Base-by-base conservation (phyloP, 2,329 filamentous ascomycete species). In the Penicillium olsonii region DNA sequence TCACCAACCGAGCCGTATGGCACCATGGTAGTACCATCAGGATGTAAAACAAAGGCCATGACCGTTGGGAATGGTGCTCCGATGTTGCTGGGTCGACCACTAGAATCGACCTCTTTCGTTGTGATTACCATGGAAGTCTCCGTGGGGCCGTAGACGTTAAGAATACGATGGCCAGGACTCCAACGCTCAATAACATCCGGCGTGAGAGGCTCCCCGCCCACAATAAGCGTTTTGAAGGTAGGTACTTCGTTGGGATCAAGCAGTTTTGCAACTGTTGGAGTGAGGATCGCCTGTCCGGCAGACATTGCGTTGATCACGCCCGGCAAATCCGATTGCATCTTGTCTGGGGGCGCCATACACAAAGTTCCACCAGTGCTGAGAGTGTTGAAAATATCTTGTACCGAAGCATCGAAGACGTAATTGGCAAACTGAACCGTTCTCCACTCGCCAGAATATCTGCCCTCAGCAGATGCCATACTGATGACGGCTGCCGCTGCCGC, bases 111-210 rank as follows among this genome's bases (percentile, higher is more conserved):
- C 3, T 48, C 19, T 18, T 37, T 43, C 6, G 44, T 41, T 5
- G 50, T 52, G 19, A 49, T 45, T 15, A 50, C 34, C n/a, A 57
- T 47, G 3, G 57, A 45, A 6, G 56, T 49, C 43, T 60, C 57
- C 4, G 57, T 57, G 18, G 54, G 54, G 14, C 56, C 56, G 15
- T 60, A 60, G 8, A 41, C 51, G 31, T 56, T 60, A 14, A 48
- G 26, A 2, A 58, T 40, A 6, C 22, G 29, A 17, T 43, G 34
- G 6, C 46, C 37, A 15, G 49, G 22, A 10, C 45, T 50, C 52
- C 49, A 57, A 9, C 33, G 37, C 6, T 46, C 33, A 18, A 46
- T 46, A 22, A 54, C 37, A 27, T 56, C 47, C 0, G 39, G 48
- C 6, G 55, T 56, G 14, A 58, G 20, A 9, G 48, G 48, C 41